These are phyloP conservation scores for Erodium moschatum DNA, from an alignment of 441 rosid genomes.

Conservation along the genomic window DNA sequence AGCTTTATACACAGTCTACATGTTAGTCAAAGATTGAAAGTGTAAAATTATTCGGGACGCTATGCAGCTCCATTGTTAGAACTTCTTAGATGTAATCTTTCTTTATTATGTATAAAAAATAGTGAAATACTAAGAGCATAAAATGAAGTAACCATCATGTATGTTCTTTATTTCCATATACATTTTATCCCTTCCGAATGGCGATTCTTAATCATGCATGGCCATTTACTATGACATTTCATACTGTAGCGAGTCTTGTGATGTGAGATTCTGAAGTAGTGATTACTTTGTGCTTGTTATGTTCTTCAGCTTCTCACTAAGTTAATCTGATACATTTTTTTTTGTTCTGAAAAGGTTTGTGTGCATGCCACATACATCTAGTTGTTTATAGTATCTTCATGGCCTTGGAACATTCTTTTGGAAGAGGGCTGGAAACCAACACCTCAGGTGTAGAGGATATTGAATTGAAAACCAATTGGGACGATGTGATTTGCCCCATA, in stretches of 20 bases:
- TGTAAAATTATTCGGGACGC: not conserved
- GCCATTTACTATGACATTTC: not conserved
- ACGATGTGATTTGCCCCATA: conserved; percentile 75
- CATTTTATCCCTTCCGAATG: not conserved
- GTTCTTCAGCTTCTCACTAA: not conserved
- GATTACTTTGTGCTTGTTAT: not conserved
- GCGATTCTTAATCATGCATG: not conserved
- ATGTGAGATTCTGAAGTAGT: too few relatives aligned
- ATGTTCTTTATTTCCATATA: not conserved
- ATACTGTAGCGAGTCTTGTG: not conserved
- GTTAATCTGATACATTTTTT: not conserved
- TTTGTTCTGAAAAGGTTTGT: conserved; percentile 12
- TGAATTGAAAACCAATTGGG: conserved; percentile 52
- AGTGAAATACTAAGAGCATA: not conserved
- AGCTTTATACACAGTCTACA: not conserved
- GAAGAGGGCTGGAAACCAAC: conserved; percentile 27
- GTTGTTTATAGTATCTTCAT: conserved; percentile 27
- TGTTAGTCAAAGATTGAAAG: not conserved
- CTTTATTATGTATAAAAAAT: not conserved
- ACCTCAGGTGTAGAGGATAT: conserved; percentile 35
- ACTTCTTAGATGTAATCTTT: not conserved
- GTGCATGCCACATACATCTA: conserved; percentile 20
- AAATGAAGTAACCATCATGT: not conserved
- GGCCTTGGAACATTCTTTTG: conserved; percentile 38
- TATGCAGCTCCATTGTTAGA: not conserved